phyloP scores from a whole-genome alignment of 179 eudicot genomes.

The Sideroxylon spinosum region DNA sequence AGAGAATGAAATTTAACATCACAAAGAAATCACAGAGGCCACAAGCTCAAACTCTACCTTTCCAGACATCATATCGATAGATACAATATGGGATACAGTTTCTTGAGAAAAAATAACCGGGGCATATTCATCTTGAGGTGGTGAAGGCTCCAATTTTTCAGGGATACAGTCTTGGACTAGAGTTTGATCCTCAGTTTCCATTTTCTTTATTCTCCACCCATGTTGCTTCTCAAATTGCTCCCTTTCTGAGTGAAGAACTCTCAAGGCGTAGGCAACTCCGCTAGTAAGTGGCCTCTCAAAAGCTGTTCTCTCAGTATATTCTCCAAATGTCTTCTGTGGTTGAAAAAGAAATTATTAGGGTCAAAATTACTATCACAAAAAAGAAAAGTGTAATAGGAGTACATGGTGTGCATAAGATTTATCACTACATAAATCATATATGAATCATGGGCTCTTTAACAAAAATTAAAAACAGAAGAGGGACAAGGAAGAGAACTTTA shows the following conservation, averaged over 20 bases:
- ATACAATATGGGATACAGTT: conserved; percentile 84
- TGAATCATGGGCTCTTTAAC: background rate
- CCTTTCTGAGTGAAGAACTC: conserved; percentile 73
- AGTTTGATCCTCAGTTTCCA: conserved; percentile 82
- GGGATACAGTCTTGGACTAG: conserved; percentile 68
- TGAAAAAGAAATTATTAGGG: conserved; percentile 7
- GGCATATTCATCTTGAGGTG: conserved; percentile 83
- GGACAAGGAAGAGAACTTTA: conserved; percentile 13
- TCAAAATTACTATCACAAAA: conserved; percentile 1
- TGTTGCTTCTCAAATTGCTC: conserved; percentile 69
- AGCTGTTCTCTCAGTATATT: conserved; percentile 77
- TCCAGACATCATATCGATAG: conserved; percentile 97
- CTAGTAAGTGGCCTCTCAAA: conserved; percentile 97
- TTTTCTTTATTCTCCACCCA: conserved; percentile 84
- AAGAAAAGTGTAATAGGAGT: background rate
- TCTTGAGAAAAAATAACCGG: conserved; percentile 84
- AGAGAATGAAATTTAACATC: background rate
- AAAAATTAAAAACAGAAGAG: background rate
- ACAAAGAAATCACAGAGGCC: background rate
- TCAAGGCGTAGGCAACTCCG: conserved; percentile 90
- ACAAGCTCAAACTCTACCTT: conserved; percentile 39
- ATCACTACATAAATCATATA: background rate
- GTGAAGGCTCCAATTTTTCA: conserved; percentile 73
- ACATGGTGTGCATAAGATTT: background rate
- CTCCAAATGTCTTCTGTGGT: conserved; percentile 72